Percentiles rank a stretch among this genome's conserved stretches.
Evolutionary conservation across 2,329 filamentous ascomycete species (phyloP).

Genomic region (Pseudogymnoascus sp.): DNA sequence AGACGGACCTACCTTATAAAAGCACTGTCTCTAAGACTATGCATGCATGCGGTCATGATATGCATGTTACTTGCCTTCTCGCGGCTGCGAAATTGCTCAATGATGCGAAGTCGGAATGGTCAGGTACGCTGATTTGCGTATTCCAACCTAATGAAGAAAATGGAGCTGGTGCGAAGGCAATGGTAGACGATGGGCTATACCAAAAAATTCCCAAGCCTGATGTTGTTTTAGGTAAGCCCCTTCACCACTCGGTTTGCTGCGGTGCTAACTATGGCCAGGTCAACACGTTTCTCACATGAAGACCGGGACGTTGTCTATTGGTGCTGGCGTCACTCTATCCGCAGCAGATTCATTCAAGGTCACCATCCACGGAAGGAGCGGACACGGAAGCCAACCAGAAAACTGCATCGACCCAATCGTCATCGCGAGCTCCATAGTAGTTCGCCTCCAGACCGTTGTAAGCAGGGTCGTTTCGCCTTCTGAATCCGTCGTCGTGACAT

Average conservation of each 20-base stretch:
- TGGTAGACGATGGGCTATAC: conserved; percentile 53
- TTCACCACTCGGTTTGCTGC: neutral
- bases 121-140: conserved; percentile 48
- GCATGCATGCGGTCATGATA: conserved; percentile 45
- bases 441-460: conserved; percentile 54
- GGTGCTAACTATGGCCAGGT: conserved; percentile 24
- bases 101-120: conserved; percentile 39
- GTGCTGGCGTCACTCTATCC: conserved; percentile 31
- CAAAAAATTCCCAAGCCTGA: conserved; percentile 45
- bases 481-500: conserved; percentile 52
- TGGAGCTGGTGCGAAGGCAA: conserved; percentile 48
- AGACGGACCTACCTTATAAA: neutral
- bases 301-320: neutral
- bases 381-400: conserved; percentile 52
- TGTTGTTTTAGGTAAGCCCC: conserved; percentile 33
- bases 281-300: conserved; percentile 37
- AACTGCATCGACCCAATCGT: conserved; percentile 51
- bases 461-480: conserved; percentile 46
- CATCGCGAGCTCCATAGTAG: conserved; percentile 48
- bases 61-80: conserved; percentile 47
- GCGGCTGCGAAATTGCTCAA: conserved; percentile 41
- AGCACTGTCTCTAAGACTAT: neutral
- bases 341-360: conserved; percentile 42
- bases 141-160: conserved; percentile 57
- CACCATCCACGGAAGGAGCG: conserved; percentile 51